phyloP scores from a whole-genome alignment of 2,329 filamentous ascomycete species.

The Lachnellula cervina region DNA sequence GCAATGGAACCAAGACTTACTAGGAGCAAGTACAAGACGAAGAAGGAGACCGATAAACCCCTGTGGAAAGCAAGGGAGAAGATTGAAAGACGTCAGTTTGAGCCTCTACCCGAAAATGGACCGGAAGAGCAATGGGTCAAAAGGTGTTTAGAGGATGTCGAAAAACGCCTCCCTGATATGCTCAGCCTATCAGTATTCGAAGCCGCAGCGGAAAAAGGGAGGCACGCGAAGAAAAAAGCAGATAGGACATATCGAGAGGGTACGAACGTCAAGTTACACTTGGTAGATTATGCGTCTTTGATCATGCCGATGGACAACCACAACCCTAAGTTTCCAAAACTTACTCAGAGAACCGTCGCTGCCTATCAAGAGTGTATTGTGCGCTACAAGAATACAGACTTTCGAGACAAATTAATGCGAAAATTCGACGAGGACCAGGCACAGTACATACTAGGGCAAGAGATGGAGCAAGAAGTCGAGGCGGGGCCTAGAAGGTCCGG shows the following conservation, averaged over 20 bases:
- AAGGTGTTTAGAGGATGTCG: not conserved
- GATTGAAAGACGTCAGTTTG: not conserved
- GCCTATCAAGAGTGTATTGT: not conserved
- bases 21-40: no score
- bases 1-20: no score
- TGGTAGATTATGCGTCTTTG: not conserved
- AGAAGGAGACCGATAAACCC: no score
- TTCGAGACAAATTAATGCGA: not conserved
- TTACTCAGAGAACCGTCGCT: not conserved
- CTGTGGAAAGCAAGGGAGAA: not conserved
- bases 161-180: not conserved
- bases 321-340: not conserved
- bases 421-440: not conserved
- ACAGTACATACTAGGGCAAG: not conserved
- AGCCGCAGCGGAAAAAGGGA: no score
- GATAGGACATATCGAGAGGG: not conserved
- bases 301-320: not conserved
- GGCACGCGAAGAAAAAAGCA: no score
- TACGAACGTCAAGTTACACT: not conserved
- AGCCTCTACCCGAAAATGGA: not conserved
- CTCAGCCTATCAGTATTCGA: not conserved
- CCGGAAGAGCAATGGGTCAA: not conserved
- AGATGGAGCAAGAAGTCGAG: not conserved
- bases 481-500: not conserved
- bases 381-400: not conserved